Evolutionary conservation across 805 yeast species (phyloP).

Genomic region (Teunomyces pallodes): DNA sequence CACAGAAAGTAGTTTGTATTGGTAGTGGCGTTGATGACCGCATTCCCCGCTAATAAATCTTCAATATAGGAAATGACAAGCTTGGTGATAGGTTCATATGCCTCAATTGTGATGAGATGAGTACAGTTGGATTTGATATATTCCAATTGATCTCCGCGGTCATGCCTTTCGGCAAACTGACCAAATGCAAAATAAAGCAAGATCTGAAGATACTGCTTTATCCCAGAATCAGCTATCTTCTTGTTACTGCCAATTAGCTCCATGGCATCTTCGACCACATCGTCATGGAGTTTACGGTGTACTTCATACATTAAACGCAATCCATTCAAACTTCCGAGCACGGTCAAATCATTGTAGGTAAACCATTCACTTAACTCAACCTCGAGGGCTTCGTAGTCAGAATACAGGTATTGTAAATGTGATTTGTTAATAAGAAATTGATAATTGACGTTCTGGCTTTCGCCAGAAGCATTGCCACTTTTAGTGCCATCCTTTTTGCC

Average conservation of each 20-base stretch:
- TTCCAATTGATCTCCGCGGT: conserved; percentile 16
- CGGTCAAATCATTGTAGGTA: conserved; percentile 26
- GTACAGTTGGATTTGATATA: conserved; percentile 11
- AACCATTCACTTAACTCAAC: conserved; percentile 41
- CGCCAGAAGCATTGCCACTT: not conserved
- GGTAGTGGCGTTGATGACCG: not conserved
- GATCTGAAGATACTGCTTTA: conserved; percentile 8
- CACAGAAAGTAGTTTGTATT: conserved; percentile 20
- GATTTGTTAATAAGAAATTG: conserved; percentile 32
- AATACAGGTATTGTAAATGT: conserved; percentile 28
- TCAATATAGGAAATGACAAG: not conserved
- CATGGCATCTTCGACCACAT: not conserved
- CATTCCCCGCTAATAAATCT: not conserved
- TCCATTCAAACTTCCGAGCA: conserved; percentile 17
- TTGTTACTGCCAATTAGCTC: not conserved
- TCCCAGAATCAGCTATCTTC: not conserved
- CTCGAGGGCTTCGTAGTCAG: conserved; percentile 24
- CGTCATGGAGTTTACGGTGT: not conserved
- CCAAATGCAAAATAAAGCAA: conserved; percentile 29
- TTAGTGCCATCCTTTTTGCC: not conserved
- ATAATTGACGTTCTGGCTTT: not conserved
- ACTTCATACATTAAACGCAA: conserved; percentile 8
- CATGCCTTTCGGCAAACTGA: conserved; percentile 12
- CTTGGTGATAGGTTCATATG: conserved; percentile 4
- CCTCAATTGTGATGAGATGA: conserved; percentile 2